Evolutionary conservation across 129 eudicot species (phyloP).

Genomic region (Flaveria brownii): DNA sequence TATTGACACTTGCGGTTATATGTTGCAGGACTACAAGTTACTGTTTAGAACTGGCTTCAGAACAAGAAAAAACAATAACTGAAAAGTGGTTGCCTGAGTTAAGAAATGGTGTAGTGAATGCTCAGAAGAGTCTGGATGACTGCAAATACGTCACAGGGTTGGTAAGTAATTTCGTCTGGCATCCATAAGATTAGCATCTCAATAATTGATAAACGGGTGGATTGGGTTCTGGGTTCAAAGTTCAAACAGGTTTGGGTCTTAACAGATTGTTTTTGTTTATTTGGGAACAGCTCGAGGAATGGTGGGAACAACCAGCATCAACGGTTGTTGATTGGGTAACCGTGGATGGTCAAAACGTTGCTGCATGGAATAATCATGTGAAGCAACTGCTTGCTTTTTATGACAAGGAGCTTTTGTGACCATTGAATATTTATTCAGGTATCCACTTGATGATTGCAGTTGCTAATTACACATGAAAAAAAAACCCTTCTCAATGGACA

Average conservation of each 20-base stretch:
- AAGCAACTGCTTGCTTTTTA: constrained; percentile 93
- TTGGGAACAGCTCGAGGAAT: constrained; percentile 77
- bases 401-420: constrained; percentile 66
- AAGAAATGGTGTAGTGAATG: constrained; percentile 58
- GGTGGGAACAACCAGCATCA: constrained; percentile 99
- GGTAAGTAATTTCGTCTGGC: constrained; percentile 54
- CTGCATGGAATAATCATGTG: constrained; percentile 92
- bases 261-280: constrained; percentile 6
- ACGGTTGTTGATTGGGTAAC: constrained; percentile 98
- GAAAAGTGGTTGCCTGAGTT: constrained; percentile 91
- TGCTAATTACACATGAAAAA: constrained; percentile 1
- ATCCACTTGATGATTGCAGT: background rate
- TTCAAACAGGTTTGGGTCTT: background rate
- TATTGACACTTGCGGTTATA: constrained; percentile 14
- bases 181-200: background rate
- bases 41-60: constrained; percentile 85
- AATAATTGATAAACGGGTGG: background rate
- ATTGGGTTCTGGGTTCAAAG: background rate
- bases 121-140: constrained; percentile 85
- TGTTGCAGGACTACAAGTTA: constrained; percentile 81
- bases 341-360: constrained; percentile 88
- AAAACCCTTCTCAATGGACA: background rate
- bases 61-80: constrained; percentile 77
- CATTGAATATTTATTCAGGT: background rate
- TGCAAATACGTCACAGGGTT: constrained; percentile 90